These are phyloP conservation scores for Cyclotella baltica DNA, from an alignment of 108 stramenopile genomes.

Conservation along the genomic window DNA sequence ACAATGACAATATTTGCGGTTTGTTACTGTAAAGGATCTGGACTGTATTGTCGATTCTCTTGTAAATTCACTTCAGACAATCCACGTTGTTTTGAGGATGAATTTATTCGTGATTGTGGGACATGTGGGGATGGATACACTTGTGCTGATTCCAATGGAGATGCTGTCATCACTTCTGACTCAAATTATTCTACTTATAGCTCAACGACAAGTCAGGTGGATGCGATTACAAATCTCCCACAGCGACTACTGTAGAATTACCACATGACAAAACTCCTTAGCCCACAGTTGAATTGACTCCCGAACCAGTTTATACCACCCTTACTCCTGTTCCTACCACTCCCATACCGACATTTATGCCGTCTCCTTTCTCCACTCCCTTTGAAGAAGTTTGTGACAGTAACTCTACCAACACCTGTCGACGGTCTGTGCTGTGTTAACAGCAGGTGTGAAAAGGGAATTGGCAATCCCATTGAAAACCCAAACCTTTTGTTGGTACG, in stretches of 20 bases:
- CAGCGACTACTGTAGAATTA: background rate
- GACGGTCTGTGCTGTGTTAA: constrained; percentile 26
- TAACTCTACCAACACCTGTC: constrained; percentile 24
- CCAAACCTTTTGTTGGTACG: constrained; percentile 28
- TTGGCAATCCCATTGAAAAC: constrained; percentile 16
- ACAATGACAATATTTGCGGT: constrained; percentile 12
- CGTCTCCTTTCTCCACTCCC: constrained; percentile 2
- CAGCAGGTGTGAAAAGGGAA: constrained; percentile 1
- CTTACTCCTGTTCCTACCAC: constrained; percentile 16
- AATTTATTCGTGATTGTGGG: constrained; percentile 21
- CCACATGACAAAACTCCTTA: background rate
- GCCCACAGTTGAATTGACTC: background rate
- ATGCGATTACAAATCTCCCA: constrained; percentile 26
- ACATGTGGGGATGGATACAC: constrained; percentile 17
- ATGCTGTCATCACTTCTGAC: constrained; percentile 19
- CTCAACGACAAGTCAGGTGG: constrained; percentile 29
- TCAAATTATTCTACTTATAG: too few relatives aligned
- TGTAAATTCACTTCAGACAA: constrained; percentile 24
- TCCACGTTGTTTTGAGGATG: constrained; percentile 28
- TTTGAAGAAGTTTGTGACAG: constrained; percentile 13
- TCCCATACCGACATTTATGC: background rate
- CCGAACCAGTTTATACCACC: background rate
- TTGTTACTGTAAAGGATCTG: constrained; percentile 25
- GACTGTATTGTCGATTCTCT: constrained; percentile 23
- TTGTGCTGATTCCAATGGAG: constrained; percentile 26